A percentile compares a stretch with the other conserved stretches of the same genome.
phyloP scores from a whole-genome alignment of 2,329 filamentous ascomycete genomes.

The Xylariaceae sp. region DNA sequence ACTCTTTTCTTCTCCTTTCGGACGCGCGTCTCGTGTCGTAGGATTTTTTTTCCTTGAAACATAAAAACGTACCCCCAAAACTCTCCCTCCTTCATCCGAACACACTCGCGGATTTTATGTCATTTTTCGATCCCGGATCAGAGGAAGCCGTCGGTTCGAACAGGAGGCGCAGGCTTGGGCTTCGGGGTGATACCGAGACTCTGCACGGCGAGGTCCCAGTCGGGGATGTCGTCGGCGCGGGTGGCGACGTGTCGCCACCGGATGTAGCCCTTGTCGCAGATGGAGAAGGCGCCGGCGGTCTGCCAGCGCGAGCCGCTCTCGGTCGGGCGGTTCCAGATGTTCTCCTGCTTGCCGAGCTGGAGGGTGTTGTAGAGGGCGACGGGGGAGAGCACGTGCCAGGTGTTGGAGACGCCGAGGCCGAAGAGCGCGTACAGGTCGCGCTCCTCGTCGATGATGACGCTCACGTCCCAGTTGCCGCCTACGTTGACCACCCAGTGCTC shows the following conservation, averaged over 20 bases:
- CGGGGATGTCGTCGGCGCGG: conserved; percentile 49
- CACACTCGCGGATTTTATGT: too few species aligned
- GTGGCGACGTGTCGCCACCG: conserved; percentile 45
- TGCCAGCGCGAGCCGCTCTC: conserved; percentile 67
- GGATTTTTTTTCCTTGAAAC: not conserved
- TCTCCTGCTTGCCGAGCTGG: conserved; percentile 54
- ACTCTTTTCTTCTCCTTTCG: too few species aligned
- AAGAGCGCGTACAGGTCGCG: conserved; percentile 58
- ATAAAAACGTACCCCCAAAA: too few species aligned
- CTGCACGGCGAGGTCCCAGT: conserved; percentile 44
- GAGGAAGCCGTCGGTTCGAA: conserved; percentile 28
- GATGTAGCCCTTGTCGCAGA: conserved; percentile 49
- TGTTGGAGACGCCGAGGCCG: conserved; percentile 57
- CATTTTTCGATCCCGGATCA: conserved; percentile 10
- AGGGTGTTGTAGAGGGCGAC: conserved; percentile 52
- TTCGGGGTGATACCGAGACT: conserved; percentile 46
- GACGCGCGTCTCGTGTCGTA: not conserved
- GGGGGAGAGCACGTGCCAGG: conserved; percentile 59
- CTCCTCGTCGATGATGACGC: conserved; percentile 55
- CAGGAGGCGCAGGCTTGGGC: conserved; percentile 27
- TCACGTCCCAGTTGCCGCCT: conserved; percentile 52
- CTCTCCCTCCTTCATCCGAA: not conserved
- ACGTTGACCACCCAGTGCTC: conserved; percentile 53
- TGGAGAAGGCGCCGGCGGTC: conserved; percentile 58
- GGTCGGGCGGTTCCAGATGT: conserved; percentile 60